Conservation (phyloP, 768 basidiomycete genomes). For the Boletus subparvulus region DNA sequence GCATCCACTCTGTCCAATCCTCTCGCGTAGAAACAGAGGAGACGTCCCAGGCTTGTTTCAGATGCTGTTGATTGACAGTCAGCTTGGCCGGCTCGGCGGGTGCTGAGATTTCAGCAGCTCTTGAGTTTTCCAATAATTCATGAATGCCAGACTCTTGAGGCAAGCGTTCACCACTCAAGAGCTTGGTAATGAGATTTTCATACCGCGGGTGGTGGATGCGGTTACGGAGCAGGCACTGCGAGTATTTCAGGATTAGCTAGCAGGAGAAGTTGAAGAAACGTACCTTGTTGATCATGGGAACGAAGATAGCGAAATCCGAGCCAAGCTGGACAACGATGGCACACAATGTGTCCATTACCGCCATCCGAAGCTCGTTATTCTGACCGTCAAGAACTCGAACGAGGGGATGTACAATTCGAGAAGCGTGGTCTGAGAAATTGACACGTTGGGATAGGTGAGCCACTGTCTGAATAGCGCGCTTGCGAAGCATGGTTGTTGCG, state of each 20-base stretch:
- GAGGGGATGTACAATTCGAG: slow-evolving; percentile 93
- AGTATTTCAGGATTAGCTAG: neutral
- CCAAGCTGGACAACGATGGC: slow-evolving; percentile 91
- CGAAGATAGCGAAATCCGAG: slow-evolving; percentile 95
- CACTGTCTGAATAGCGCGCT: slow-evolving; percentile 88
- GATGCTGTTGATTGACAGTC: slow-evolving; percentile 93
- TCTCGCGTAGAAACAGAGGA: slow-evolving; percentile 72
- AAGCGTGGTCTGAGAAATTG: slow-evolving; percentile 97
- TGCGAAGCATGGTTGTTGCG: slow-evolving; percentile 70
- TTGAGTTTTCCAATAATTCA: slow-evolving; percentile 67
- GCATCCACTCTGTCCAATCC: slow-evolving; percentile 97
- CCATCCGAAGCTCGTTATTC: slow-evolving; percentile 76
- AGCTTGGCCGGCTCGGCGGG: slow-evolving; percentile 86
- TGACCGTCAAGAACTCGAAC: slow-evolving; percentile 77
- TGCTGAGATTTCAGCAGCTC: slow-evolving; percentile 71
- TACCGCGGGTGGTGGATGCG: slow-evolving; percentile 81
- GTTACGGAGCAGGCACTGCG: slow-evolving; percentile 71
- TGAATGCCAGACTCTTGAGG: slow-evolving; percentile 79
- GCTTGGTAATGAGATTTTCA: slow-evolving; percentile 82
- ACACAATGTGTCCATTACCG: slow-evolving; percentile 92
- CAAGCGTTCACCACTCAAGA: slow-evolving; percentile 88
- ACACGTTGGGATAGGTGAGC: slow-evolving; percentile 88
- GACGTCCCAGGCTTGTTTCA: slow-evolving; percentile 95
- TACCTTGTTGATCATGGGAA: slow-evolving; percentile 96
- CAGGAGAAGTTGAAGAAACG: neutral